These are phyloP conservation scores for Alisma plantagoaquatica DNA, from an alignment of 106 monocot species.

Conservation along the genomic window DNA sequence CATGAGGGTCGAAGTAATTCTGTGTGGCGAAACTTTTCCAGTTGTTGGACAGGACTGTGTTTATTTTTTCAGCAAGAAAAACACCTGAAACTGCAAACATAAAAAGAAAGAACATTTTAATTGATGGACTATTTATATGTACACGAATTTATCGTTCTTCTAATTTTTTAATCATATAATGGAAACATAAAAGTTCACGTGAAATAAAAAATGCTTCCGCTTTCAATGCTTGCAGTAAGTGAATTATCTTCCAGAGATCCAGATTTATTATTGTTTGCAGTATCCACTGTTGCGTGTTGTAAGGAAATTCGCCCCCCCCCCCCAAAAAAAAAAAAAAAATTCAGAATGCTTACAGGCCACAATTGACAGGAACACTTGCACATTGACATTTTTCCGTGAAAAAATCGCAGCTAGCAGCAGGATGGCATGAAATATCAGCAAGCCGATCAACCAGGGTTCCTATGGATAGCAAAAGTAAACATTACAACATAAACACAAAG, in stretches of 20 bases:
- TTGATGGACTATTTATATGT: too few species aligned
- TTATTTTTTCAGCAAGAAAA: slow-evolving; percentile 80
- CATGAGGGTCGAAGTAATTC: slow-evolving; percentile 83
- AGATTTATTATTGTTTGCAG: too few species aligned
- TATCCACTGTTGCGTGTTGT: too few species aligned
- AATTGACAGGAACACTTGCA: slow-evolving; percentile 58
- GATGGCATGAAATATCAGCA: slow-evolving; percentile 43
- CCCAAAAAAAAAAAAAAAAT: not conserved
- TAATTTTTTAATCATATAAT: too few species aligned
- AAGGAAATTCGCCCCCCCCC: too few species aligned
- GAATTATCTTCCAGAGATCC: too few species aligned
- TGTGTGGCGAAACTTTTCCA: slow-evolving; percentile 85
- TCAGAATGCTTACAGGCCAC: slow-evolving; percentile 50
- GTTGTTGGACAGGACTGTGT: slow-evolving; percentile 38
- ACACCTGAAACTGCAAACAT: slow-evolving; percentile 94
- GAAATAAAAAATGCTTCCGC: too few species aligned
- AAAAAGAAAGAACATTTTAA: too few species aligned
- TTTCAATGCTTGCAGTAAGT: too few species aligned
- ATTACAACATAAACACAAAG: not conserved
- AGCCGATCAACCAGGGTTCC: slow-evolving; percentile 73
- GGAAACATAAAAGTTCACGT: too few species aligned
- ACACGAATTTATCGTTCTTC: too few species aligned
- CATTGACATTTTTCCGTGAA: slow-evolving; percentile 69
- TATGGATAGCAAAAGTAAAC: slow-evolving; percentile 12
- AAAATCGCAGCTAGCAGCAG: slow-evolving; percentile 44